Evolutionary conservation across 2,329 filamentous ascomycete genomes (phyloP), one percentile per base, ranked within the genome.

Genomic region (Pseudogymnoascus sp.): DNA sequence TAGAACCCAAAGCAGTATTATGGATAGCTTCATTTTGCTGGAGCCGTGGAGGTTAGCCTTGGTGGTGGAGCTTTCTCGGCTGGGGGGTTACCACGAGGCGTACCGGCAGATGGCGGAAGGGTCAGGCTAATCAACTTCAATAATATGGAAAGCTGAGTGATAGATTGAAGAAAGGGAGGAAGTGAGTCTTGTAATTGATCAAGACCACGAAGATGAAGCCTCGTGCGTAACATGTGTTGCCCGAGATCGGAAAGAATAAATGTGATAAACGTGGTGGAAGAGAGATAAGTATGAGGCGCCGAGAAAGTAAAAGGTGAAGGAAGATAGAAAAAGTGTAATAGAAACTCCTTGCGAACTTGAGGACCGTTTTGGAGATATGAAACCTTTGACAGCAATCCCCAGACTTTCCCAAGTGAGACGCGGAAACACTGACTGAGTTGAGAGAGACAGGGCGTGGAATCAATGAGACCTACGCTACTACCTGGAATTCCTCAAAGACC

Each of bases 21-120:
- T 56, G 50, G 28, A 56, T 56, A 28, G 25, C 50, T 33, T 56
- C 50, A 56, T 56, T 33, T 56, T 56, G 50, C 50, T 56, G 50
- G 11, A 6, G 28, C 21, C 25, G 50, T 56, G 50, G 14, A 18
- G 28, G 50, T 33, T 33, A 12, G 50, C 50, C 12, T 56, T n/a
- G 50, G 25, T 12, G 6, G 50, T 33, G n/a, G 10, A 33, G 50
- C 25, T 33, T 28, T 56, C 25, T 31, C 28, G n/a, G 25, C 4
- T 56, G 25, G n/a, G n/a, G 25, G n/a, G n/a, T n/a, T n/a, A n/a
- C n/a, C n/a, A n/a, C n/a, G n/a, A n/a, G 25, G 12, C 25, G n/a
- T 31, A 56, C 50, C 50, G 10, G 28, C n/a, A 21, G 25, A 33
- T 56, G n/a, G 50, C n/a, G 8, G 28, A 18, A 18, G 50, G 2